Conservation (phyloP, 768 basidiomycete species). For the Suillus paluster region DNA sequence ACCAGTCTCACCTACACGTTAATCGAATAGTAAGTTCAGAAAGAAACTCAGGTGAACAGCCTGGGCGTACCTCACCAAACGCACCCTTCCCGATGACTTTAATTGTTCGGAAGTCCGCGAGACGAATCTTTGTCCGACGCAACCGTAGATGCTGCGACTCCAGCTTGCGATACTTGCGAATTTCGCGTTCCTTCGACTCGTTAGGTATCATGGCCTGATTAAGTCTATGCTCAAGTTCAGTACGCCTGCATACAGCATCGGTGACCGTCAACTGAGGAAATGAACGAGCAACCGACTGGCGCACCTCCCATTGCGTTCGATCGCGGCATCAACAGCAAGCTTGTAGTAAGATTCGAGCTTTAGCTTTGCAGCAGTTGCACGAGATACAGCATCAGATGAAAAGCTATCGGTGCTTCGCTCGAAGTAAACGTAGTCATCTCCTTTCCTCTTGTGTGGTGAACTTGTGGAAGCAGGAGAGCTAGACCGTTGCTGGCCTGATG, state of each 20-base stretch:
- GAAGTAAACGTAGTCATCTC: constrained; percentile 89
- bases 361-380: constrained; percentile 91
- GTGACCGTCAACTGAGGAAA: constrained; percentile 13
- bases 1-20: constrained; percentile 80
- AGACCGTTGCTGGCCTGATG: constrained; percentile 29
- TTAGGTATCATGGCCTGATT: constrained; percentile 71
- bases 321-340: constrained; percentile 95
- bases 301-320: constrained; percentile 92
- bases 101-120: constrained; percentile 93
- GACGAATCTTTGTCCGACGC: constrained; percentile 88
- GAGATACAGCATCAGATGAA: constrained; percentile 85
- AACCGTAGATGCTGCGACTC: constrained; percentile 92
- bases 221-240: constrained; percentile 86
- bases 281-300: constrained; percentile 16
- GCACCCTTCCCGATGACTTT: constrained; percentile 99
- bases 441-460: constrained; percentile 33
- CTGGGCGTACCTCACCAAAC: constrained; percentile 83
- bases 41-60: neutral
- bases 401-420: constrained; percentile 83
- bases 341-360: constrained; percentile 99
- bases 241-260: constrained; percentile 57
- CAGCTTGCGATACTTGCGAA: constrained; percentile 82
- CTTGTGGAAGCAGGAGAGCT: constrained; percentile 33
- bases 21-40: constrained; percentile 13
- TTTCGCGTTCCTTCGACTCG: constrained; percentile 88